These are phyloP conservation scores for Tetrapisispora namnaoensis DNA, from an alignment of 805 yeast genomes.

Conservation along the genomic window DNA sequence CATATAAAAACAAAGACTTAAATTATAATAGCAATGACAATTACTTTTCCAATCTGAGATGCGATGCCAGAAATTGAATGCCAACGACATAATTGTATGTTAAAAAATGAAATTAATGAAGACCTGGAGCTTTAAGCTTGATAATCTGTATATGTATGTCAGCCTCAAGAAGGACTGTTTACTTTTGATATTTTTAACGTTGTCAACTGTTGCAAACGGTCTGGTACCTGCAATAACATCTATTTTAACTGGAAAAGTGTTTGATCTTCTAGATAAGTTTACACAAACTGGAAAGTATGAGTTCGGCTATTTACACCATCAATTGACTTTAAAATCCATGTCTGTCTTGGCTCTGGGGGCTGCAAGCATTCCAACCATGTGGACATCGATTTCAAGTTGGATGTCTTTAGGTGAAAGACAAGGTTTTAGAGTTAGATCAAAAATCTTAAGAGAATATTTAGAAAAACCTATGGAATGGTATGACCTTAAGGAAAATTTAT, in stretches of 20 bases:
- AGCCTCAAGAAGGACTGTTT: conserved; percentile 16
- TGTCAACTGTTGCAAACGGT: conserved; percentile 43
- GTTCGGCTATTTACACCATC: conserved; percentile 11
- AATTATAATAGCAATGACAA: not conserved
- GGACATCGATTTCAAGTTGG: conserved; percentile 55
- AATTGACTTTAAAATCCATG: conserved; percentile 33
- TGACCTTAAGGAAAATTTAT: conserved; percentile 43
- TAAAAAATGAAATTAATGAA: too few relatives aligned
- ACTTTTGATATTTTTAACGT: conserved; percentile 21
- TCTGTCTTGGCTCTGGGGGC: conserved; percentile 39
- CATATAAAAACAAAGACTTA: not conserved
- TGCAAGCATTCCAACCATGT: conserved; percentile 35
- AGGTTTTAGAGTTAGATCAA: conserved; percentile 44
- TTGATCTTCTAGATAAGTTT: conserved; percentile 34
- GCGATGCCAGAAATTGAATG: not conserved
- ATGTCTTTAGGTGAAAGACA: conserved; percentile 64
- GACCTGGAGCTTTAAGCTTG: not conserved
- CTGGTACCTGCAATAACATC: conserved; percentile 52
- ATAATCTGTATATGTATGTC: conserved; percentile 18
- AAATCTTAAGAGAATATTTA: conserved; percentile 38
- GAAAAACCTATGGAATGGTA: conserved; percentile 47
- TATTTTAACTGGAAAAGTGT: conserved; percentile 55
- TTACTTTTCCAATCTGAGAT: not conserved
- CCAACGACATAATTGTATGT: too few relatives aligned
- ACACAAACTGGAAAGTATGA: conserved; percentile 12